A percentile compares a stretch with the other conserved stretches of the same genome.
Evolutionary conservation across 768 basidiomycete genomes (phyloP).

Genomic region (Chalciporus pseudorubinellus): DNA sequence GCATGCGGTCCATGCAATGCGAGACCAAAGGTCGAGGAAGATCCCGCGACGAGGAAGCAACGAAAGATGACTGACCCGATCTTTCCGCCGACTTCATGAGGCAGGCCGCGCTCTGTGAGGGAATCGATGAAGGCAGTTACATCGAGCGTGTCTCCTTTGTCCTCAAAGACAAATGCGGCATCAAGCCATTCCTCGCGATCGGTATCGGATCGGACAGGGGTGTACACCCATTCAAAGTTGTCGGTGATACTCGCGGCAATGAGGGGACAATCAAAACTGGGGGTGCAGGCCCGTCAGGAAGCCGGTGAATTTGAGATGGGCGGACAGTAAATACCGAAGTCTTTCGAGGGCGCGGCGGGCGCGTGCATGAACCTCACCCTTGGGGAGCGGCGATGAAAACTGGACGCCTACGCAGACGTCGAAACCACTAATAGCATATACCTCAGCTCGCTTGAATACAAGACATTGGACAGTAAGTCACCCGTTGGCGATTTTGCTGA

Average conservation of each 20-base stretch:
- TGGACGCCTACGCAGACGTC: constrained; percentile 12
- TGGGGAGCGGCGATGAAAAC: constrained; percentile 4
- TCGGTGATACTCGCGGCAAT: constrained; percentile 10
- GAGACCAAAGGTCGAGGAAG: background rate
- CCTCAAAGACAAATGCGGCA: constrained; percentile 4
- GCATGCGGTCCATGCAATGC: constrained; percentile 15
- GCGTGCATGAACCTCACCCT: background rate
- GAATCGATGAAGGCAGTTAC: constrained; percentile 4
- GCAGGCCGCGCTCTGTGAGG: constrained; percentile 4
- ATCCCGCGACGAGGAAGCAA: constrained; percentile 13
- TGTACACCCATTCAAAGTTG: constrained; percentile 10
- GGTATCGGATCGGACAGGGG: background rate
- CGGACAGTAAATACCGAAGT: constrained; percentile 3
- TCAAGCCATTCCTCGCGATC: constrained; percentile 13
- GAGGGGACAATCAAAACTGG: constrained; percentile 11
- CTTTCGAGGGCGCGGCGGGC: constrained; percentile 7
- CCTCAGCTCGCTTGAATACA: background rate
- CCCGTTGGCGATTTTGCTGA: constrained; percentile 9
- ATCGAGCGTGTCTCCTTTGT: constrained; percentile 2
- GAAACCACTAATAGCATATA: background rate
- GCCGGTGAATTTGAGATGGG: background rate
- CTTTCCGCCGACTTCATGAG: background rate
- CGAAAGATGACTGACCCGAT: constrained; percentile 3
- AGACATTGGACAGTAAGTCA: background rate
- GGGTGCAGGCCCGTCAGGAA: no score